Evolutionary conservation across 495 filamentous ascomycete genomes (phyloP).

Genomic region (Lindgomyces ingoldianus): DNA sequence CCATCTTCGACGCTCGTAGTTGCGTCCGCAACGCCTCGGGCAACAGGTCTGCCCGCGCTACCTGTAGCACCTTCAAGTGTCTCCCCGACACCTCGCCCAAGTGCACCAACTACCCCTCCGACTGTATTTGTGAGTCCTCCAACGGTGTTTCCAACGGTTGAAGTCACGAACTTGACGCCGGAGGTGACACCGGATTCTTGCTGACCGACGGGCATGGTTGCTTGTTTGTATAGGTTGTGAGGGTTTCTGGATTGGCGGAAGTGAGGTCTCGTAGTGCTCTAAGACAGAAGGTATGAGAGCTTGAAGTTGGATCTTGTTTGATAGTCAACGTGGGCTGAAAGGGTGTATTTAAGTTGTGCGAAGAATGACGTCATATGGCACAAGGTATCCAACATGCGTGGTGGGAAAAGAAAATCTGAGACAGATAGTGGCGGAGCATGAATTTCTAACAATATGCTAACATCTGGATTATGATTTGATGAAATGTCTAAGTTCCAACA

Average conservation of each 20-base stretch:
- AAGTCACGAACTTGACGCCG: slow-evolving; percentile 44
- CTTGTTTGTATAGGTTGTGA: background rate
- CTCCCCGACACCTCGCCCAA: slow-evolving; percentile 63
- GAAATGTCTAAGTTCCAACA: background rate
- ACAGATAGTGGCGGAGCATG: background rate
- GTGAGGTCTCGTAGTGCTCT: no score
- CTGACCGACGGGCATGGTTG: slow-evolving; percentile 37
- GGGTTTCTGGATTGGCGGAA: background rate
- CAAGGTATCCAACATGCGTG: background rate
- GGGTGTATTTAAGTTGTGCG: background rate
- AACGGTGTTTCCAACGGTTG: slow-evolving; percentile 51
- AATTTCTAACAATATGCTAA: background rate
- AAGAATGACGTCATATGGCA: background rate
- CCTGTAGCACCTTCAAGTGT: slow-evolving; percentile 63
- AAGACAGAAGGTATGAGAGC: background rate
- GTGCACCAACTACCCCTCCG: slow-evolving; percentile 68
- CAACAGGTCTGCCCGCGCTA: slow-evolving; percentile 63
- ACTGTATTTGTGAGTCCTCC: slow-evolving; percentile 61
- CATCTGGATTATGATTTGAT: background rate
- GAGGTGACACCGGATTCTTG: slow-evolving; percentile 39
- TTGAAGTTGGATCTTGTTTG: background rate
- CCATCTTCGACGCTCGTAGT: slow-evolving; percentile 63
- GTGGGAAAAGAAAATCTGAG: background rate
- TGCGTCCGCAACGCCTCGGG: slow-evolving; percentile 63
- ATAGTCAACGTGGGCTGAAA: no score